Evolutionary conservation across 2,329 filamentous ascomycete species (phyloP).

Genomic region (Xylariaceae sp.): DNA sequence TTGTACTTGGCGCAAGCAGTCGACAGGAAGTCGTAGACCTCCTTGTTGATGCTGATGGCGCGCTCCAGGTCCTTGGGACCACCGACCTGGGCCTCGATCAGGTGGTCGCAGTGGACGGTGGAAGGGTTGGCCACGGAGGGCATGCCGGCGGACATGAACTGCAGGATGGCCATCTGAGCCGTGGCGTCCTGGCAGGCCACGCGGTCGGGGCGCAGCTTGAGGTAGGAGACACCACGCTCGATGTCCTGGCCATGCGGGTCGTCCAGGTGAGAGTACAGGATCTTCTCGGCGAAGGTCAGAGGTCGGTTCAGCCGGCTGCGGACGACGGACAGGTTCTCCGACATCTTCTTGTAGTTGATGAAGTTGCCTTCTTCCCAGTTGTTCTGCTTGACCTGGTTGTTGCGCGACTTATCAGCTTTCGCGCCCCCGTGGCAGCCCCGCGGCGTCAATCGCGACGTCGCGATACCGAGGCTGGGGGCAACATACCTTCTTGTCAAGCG

Average conservation of each 20-base stretch:
- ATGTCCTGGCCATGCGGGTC: conserved; percentile 95
- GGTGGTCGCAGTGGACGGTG: conserved; percentile 97
- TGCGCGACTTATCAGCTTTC: conserved; percentile 20
- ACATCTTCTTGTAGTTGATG: conserved; percentile 99
- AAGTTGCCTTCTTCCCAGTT: conserved; percentile 93
- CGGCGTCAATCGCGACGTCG: too few species aligned
- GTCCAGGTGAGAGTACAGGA: conserved; percentile 97
- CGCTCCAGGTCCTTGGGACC: conserved; percentile 88
- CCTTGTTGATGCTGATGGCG: conserved; percentile 92
- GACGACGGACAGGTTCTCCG: conserved; percentile 90
- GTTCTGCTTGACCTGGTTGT: conserved; percentile 73
- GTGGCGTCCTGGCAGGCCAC: conserved; percentile 99
- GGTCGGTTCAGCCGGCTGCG: conserved; percentile 84
- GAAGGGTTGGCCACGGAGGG: conserved; percentile 87
- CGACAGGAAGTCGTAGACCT: conserved; percentile 96
- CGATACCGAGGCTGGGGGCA: neutral
- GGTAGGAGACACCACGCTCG: conserved; percentile 88
- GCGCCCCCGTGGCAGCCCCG: too few species aligned
- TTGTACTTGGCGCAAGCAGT: conserved; percentile 97
- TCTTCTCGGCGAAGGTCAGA: conserved; percentile 94
- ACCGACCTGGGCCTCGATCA: conserved; percentile 96
- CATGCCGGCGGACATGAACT: conserved; percentile 99
- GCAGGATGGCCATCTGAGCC: conserved; percentile 97
- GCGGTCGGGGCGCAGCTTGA: conserved; percentile 93
- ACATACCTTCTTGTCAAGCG: conserved; percentile 80